Evolutionary conservation across 495 filamentous ascomycete genomes (phyloP), one percentile per base, ranked within the genome.

Genomic region (Neurospora sp.): DNA sequence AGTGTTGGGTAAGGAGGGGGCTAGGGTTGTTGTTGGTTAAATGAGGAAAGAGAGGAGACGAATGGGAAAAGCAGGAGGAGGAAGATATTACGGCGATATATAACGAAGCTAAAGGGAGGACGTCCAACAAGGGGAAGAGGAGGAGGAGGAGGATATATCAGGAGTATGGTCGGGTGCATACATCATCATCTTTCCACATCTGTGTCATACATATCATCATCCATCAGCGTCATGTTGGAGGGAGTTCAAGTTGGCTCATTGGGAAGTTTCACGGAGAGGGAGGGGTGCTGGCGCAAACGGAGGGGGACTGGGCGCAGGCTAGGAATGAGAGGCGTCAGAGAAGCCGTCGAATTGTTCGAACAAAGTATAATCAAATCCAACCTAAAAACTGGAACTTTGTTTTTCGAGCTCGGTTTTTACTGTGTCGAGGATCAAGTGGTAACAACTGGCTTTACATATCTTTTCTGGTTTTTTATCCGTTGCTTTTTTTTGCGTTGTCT

Each of bases 1-100:
- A 70, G 95, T 99, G 69, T 80, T 99, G 75, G 96, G 96, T 72
- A 97, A 97, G 79, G 96, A 99, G 79, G 96, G 96, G 8, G 94
- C 96, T 23, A 87, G 96, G 77, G 90, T 93, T 39, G 85, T 93
- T 44, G 87, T 93, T 70, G 84, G 86, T 77, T 85, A 73, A 71
- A 40, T 27, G 20, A 2, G 40, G 5, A 6, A 27, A 66, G 54
- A 11, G 12, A 62, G 2, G 46, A 23, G 10, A 20, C 4, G 20
- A 23, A 46, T 46, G 44, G 20, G 20, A 62, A 8, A 62, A 14
- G 27, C 27, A 31, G 23, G 27, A 31, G 27, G 54, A 66, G 54
- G 14, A 37, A 6, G 6, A 35, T 66, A 35, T 62, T 9, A 66
- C 31, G 54, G 14, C 27, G 6, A 4, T 35, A 35, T 35, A 35